Evolutionary conservation across 2,329 filamentous ascomycete species (phyloP), one percentile per base, ranked within the genome.

Genomic region (Sarocladiaceae sp.): DNA sequence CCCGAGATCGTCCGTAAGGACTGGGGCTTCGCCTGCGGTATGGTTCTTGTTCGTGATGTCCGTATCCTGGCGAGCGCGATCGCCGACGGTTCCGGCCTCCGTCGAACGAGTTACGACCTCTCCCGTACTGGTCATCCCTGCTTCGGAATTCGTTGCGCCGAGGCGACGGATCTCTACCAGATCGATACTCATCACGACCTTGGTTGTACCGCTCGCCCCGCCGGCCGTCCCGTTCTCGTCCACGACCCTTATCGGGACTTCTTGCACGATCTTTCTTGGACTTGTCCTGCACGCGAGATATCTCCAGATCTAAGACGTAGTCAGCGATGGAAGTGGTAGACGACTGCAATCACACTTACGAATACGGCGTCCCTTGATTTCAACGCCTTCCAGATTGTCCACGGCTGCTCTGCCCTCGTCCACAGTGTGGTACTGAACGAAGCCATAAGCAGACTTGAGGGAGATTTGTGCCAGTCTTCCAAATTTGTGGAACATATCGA

Each of bases 371-470:
- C 92, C 93, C 63, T 89, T 83, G 33, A 97, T 83, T 57, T 90
- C 82, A 36, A 83, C 80, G 10, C 89, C 90, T 68, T 97, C 90
- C 55, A 97, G 84, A 31, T 79, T 78, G 31, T 87, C 77, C 60
- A 97, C 79, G 4, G 93, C 93, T 42, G 78, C 76, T 53, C 80
- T 76, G 57, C 91, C 96, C 62, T 93, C 86, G 2, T 80, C 76
- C 3, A 84, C 73, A 26, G 90, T 86, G 58, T 96, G 79, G 59
- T 95, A 99, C 66, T 97, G 94, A 31, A 97, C 91, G 65, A 97
- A 99, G 1, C 94, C 94, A 69, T 96, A 97, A 1, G 92, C 92
- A 58, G 94, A 91, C 69, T 97, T 97, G 60, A 97, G 90, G 1
- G 91, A 96, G 55, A 97, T 94, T 66, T 99, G 94, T 2, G 92